Evolutionary conservation across 2,329 filamentous ascomycete genomes (phyloP).

Genomic region (Ascochyta rabiei): DNA sequence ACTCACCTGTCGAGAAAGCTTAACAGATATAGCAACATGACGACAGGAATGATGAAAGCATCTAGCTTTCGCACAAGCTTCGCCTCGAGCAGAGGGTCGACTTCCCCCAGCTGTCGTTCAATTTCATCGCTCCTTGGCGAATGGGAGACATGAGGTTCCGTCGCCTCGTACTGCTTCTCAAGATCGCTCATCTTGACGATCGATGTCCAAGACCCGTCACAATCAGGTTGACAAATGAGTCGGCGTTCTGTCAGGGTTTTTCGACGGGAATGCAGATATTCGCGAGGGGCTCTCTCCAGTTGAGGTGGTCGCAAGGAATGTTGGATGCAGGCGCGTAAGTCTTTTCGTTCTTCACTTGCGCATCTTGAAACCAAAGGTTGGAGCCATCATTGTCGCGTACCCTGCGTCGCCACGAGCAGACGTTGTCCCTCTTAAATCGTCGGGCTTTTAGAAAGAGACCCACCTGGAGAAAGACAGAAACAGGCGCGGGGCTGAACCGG

Average conservation of each 20-base stretch:
- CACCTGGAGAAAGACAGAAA: constrained; percentile 22
- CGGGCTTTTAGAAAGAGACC: constrained; percentile 16
- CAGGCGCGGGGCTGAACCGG: constrained; percentile 34
- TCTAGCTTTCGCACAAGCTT: constrained; percentile 70
- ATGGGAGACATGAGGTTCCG: constrained; percentile 18
- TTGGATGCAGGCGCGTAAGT: neutral
- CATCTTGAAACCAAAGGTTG: constrained; percentile 27
- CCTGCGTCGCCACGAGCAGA: constrained; percentile 17
- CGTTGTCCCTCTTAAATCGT: constrained; percentile 31
- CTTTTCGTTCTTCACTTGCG: neutral
- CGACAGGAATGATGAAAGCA: constrained; percentile 66
- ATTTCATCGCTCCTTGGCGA: constrained; percentile 30
- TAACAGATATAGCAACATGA: constrained; percentile 74
- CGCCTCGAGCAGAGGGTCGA: constrained; percentile 55
- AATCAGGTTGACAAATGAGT: constrained; percentile 9
- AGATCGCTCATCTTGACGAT: constrained; percentile 34
- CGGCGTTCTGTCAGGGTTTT: constrained; percentile 5
- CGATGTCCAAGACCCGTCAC: neutral
- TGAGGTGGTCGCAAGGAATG: neutral
- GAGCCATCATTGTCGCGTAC: constrained; percentile 27
- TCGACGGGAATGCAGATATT: no score
- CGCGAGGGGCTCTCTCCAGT: neutral
- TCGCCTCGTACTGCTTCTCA: constrained; percentile 30
- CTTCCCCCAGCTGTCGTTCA: constrained; percentile 35
- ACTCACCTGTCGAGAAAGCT: constrained; percentile 74